A percentile compares a stretch with the other conserved stretches of the same genome.
These are phyloP conservation scores for Dactylellina haptotyla DNA, from an alignment of 2,329 filamentous ascomycete species.

Conservation along the genomic window DNA sequence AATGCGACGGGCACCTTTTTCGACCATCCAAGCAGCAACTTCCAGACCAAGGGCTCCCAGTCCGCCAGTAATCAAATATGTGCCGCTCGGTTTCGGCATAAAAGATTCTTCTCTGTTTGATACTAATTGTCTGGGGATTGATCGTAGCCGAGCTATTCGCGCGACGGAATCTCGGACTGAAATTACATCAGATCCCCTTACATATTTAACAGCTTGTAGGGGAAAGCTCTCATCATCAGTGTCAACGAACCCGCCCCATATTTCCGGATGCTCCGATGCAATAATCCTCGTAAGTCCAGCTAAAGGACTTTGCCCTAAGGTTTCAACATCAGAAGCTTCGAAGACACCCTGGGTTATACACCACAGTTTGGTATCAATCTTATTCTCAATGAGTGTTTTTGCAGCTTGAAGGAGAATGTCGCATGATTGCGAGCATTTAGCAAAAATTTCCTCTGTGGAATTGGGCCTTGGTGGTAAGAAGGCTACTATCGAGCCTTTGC, in stretches of 20 bases:
- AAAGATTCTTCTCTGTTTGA: slow-evolving; percentile 39
- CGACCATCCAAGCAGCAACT: slow-evolving; percentile 60
- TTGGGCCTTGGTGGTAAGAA: not conserved
- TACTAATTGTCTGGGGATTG: slow-evolving; percentile 55
- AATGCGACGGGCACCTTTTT: slow-evolving; percentile 63
- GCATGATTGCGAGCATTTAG: not conserved
- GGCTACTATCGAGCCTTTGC: not conserved
- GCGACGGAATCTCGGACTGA: slow-evolving; percentile 62
- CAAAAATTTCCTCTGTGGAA: not conserved
- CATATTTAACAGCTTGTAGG: slow-evolving; percentile 61
- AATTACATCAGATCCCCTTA: slow-evolving; percentile 61
- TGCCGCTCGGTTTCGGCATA: slow-evolving; percentile 60
- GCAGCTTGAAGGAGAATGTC: not conserved
- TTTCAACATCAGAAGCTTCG: slow-evolving; percentile 58
- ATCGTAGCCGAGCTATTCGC: slow-evolving; percentile 59
- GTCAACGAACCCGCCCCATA: slow-evolving; percentile 62
- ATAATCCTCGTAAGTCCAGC: slow-evolving; percentile 62
- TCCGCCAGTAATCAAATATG: slow-evolving; percentile 64
- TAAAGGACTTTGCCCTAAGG: slow-evolving; percentile 60
- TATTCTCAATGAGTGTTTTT: not conserved
- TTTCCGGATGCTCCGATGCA: slow-evolving; percentile 61
- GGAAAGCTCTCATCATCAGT: slow-evolving; percentile 60
- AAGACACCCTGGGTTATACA: slow-evolving; percentile 51
- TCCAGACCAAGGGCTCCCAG: slow-evolving; percentile 63
- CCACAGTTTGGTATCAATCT: not conserved